Evolutionary conservation across 345 rosid species (phyloP).

Genomic region (Erysimum cheiranthoides): DNA sequence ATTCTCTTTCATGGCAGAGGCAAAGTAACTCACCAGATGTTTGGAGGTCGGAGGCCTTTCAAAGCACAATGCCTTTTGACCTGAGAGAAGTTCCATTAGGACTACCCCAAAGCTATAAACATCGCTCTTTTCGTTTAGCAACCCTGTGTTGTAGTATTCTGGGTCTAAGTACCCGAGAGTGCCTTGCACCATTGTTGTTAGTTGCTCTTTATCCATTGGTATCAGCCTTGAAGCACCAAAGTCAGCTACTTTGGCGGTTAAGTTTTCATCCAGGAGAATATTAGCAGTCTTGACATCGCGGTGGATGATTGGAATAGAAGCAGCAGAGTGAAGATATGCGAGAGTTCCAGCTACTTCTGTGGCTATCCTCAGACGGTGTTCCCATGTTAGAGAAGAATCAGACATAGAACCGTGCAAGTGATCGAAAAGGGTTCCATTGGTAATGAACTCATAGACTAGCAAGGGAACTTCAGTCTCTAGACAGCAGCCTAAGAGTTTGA

Average conservation of each 20-base stretch:
- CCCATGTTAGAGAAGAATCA: constrained; percentile 38
- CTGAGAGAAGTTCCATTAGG: constrained; percentile 43
- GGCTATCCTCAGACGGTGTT: constrained; percentile 43
- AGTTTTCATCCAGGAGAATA: constrained; percentile 48
- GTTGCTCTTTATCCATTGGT: constrained; percentile 41
- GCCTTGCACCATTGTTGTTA: constrained; percentile 54
- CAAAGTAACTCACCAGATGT: constrained; percentile 43
- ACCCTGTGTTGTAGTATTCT: constrained; percentile 43
- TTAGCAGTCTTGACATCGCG: constrained; percentile 53
- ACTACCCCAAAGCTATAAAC: constrained; percentile 59
- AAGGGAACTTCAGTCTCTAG: constrained; percentile 51
- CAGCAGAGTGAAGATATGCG: constrained; percentile 48
- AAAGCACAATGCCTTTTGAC: constrained; percentile 39
- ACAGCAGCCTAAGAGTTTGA: constrained; percentile 51
- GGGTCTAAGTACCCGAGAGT: constrained; percentile 53
- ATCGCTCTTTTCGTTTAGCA: constrained; percentile 51
- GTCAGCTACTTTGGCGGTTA: constrained; percentile 53
- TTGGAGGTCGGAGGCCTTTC: too few relatives aligned
- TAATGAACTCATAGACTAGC: constrained; percentile 47
- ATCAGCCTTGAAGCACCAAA: constrained; percentile 54
- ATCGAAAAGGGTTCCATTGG: constrained; percentile 39
- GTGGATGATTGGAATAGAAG: constrained; percentile 47
- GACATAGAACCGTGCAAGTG: constrained; percentile 31
- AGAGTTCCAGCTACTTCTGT: constrained; percentile 48
- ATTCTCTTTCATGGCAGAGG: constrained; percentile 26